These are phyloP conservation scores for Orbilia oligospora DNA, from an alignment of 2,329 filamentous ascomycete species.

Conservation along the genomic window DNA sequence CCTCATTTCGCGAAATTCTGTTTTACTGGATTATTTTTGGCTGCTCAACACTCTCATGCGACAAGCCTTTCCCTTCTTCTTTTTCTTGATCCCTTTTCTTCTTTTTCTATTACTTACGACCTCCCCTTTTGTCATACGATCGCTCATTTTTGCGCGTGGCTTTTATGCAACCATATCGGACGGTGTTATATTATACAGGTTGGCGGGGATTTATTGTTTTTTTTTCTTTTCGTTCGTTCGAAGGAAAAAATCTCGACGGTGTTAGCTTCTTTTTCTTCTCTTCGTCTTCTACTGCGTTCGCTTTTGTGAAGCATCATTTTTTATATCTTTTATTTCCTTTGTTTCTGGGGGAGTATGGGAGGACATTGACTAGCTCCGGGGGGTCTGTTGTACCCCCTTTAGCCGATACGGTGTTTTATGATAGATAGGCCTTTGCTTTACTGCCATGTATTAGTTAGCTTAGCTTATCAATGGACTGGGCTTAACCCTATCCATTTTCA, in stretches of 20 bases:
- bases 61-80: not conserved
- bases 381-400: not conserved
- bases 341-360: constrained; percentile 1
- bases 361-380: not conserved
- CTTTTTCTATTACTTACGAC: not conserved
- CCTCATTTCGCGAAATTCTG: not conserved
- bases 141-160: constrained; percentile 18
- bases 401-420: not conserved
- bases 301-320: not conserved
- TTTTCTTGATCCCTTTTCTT: not conserved
- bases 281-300: not conserved
- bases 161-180: not conserved
- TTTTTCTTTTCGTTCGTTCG: constrained; percentile 11
- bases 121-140: not conserved
- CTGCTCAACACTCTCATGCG: not conserved
- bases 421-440: constrained; percentile 10
- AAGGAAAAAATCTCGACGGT: not conserved
- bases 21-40: not conserved
- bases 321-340: constrained; percentile 7
- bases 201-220: not conserved
- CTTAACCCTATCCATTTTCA: not conserved
- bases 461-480: not conserved
- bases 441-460: constrained; percentile 12
- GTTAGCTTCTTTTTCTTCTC: constrained; percentile 7
- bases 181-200: constrained; percentile 24